A percentile compares a stretch with the other conserved stretches of the same genome.
Evolutionary conservation across 2,329 filamentous ascomycete genomes (phyloP).

Genomic region (Cladosporium oxysporum): DNA sequence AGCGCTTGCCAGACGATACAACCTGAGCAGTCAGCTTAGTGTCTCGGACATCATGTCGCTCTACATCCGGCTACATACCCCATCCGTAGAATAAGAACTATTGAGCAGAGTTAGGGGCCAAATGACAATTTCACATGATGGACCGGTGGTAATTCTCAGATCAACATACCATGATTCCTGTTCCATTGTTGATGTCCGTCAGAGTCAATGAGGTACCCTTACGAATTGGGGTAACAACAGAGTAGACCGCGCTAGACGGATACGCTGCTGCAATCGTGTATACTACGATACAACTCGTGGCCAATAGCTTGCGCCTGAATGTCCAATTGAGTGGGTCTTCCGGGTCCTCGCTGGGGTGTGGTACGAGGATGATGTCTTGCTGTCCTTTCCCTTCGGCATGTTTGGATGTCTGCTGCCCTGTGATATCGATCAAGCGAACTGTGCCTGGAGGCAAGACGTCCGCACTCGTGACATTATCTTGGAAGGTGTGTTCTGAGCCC

Average conservation of each 20-base stretch:
- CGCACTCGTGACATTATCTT: background rate
- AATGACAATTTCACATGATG: background rate
- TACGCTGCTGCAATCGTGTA: constrained; percentile 55
- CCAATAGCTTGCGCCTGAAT: constrained; percentile 44
- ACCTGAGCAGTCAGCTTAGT: constrained; percentile 23
- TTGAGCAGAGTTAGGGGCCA: constrained; percentile 31
- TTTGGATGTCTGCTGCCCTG: constrained; percentile 39
- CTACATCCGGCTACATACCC: constrained; percentile 30
- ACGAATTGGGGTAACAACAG: constrained; percentile 51
- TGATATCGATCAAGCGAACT: constrained; percentile 46
- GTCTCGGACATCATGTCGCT: background rate
- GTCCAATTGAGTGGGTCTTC: constrained; percentile 44
- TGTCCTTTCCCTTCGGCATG: constrained; percentile 39
- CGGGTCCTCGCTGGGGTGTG: constrained; percentile 47
- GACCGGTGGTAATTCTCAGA: background rate
- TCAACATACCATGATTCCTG: constrained; percentile 37
- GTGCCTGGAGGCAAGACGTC: constrained; percentile 39
- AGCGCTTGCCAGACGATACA: constrained; percentile 56
- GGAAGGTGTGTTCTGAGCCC: background rate
- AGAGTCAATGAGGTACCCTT: constrained; percentile 50
- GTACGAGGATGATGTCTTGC: constrained; percentile 45
- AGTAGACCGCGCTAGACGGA: constrained; percentile 52
- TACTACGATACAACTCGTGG: constrained; percentile 45
- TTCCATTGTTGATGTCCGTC: constrained; percentile 50
- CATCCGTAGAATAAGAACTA: constrained; percentile 46